These are phyloP conservation scores for Pilasporangium apinafurcum DNA, from an alignment of 352 stramenopile genomes.

Conservation along the genomic window DNA sequence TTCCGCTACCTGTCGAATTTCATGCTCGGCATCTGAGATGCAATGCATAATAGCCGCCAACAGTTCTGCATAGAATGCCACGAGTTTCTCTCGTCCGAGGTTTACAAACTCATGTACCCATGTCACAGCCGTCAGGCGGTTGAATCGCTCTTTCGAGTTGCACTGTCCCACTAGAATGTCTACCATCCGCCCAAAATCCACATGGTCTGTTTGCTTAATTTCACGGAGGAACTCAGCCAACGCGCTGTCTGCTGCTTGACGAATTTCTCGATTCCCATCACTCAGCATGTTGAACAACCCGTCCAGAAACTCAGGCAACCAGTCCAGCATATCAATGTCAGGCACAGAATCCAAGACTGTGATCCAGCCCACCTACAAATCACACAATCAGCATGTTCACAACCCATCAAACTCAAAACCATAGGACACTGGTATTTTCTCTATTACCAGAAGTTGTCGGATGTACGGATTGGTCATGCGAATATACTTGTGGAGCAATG, in stretches of 20 bases:
- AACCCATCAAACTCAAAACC: neutral
- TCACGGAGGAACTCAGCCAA: constrained; percentile 94
- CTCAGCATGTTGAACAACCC: constrained; percentile 99
- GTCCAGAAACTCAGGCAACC: constrained; percentile 96
- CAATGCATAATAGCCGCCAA: constrained; percentile 97
- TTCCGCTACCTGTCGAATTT: constrained; percentile 95
- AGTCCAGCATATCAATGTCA: constrained; percentile 99
- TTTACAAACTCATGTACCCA: constrained; percentile 99
- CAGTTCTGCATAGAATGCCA: constrained; percentile 95
- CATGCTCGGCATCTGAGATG: constrained; percentile 95
- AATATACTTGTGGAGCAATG: constrained; percentile 99
- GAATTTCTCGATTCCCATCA: constrained; percentile 98
- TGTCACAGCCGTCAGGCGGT: constrained; percentile 95
- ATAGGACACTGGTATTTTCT: too few relatives aligned
- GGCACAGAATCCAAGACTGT: constrained; percentile 98
- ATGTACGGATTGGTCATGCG: constrained; percentile 99
- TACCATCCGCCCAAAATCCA: constrained; percentile 98
- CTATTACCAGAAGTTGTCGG: constrained; percentile 96
- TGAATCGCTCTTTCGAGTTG: constrained; percentile 95
- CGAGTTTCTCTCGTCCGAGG: constrained; percentile 90
- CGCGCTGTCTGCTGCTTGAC: constrained; percentile 92
- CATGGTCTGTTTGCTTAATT: constrained; percentile 93
- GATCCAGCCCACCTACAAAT: constrained; percentile 92
- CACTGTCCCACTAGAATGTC: constrained; percentile 97
- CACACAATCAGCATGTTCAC: neutral